Evolutionary conservation across 1,139 yeast genomes (phyloP).

Genomic region (Diutina mesorugosa): DNA sequence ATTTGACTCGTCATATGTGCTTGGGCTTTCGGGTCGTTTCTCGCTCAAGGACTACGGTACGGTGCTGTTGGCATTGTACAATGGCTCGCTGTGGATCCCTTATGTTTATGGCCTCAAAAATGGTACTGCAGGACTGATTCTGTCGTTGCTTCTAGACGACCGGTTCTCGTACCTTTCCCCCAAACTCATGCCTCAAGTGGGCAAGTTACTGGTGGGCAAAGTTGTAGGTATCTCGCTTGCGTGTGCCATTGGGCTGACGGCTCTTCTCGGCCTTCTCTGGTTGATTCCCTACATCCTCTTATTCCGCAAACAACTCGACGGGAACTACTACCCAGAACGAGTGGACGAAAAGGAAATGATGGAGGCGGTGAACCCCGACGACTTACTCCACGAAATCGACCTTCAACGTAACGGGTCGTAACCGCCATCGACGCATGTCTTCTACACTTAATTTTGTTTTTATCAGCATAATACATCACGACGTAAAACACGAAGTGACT

Average conservation of each 20-base stretch:
- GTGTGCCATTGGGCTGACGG: conserved; percentile 49
- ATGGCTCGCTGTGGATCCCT: conserved; percentile 67
- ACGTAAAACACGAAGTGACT: not conserved
- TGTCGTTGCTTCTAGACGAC: conserved; percentile 24
- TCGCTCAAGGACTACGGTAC: conserved; percentile 39
- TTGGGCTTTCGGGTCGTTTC: conserved; percentile 55
- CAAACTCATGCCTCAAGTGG: not conserved
- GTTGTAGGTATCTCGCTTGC: conserved; percentile 85
- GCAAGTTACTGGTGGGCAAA: conserved; percentile 35
- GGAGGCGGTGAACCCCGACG: conserved; percentile 52
- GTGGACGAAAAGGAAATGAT: conserved; percentile 60
- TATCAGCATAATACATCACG: not conserved
- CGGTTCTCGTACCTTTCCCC: conserved; percentile 8
- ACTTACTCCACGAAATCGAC: conserved; percentile 48
- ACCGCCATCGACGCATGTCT: not conserved
- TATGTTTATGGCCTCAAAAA: conserved; percentile 25
- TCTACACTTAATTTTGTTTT: not conserved
- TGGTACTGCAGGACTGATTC: conserved; percentile 17
- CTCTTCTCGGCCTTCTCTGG: conserved; percentile 52
- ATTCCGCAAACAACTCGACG: conserved; percentile 18
- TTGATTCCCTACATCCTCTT: conserved; percentile 39
- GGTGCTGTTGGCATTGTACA: conserved; percentile 55
- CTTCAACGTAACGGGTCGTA: conserved; percentile 12
- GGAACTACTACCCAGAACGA: conserved; percentile 18
- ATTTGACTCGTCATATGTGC: conserved; percentile 30